phyloP scores from a whole-genome alignment of 371 early-diverging fungal genomes.

The Syncephalastrum contaminatum region DNA sequence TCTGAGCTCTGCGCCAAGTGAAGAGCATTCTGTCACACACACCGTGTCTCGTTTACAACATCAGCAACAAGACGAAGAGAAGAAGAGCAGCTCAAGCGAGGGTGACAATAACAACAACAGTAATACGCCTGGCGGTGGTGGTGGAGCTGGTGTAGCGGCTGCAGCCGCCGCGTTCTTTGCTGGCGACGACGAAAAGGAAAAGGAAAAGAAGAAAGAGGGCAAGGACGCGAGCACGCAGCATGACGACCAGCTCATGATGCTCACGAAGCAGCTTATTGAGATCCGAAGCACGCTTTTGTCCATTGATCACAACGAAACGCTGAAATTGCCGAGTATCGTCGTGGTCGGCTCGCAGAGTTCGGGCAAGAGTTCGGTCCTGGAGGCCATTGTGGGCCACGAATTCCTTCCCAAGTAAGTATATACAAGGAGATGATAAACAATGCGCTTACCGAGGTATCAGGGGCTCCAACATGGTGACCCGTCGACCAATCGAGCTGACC shows the following conservation, averaged over 20 bases:
- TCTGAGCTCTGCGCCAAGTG: conserved; percentile 12
- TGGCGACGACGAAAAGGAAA: conserved; percentile 13
- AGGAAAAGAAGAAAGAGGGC: conserved; percentile 20
- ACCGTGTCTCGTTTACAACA: conserved; percentile 12
- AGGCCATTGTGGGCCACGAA: conserved; percentile 98
- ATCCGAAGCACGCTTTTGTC: conserved; percentile 90
- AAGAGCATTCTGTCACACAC: conserved; percentile 19
- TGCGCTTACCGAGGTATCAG: conserved; percentile 30
- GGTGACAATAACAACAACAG: conserved; percentile 6
- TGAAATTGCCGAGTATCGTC: conserved; percentile 94
- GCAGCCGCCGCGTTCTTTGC: conserved; percentile 24
- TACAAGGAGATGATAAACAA: background rate
- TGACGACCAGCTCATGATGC: conserved; percentile 77
- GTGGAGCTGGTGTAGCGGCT: conserved; percentile 24
- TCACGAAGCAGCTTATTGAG: conserved; percentile 93
- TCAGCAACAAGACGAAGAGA: conserved; percentile 8
- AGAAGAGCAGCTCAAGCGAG: conserved; percentile 2
- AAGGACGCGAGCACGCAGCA: conserved; percentile 24
- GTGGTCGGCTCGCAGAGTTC: conserved; percentile 98
- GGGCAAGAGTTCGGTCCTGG: conserved; percentile 98
- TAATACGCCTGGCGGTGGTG: background rate
- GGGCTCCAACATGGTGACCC: conserved; percentile 98
- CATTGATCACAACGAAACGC: conserved; percentile 71
- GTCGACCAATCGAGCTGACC: conserved; percentile 98
- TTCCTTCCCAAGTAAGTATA: conserved; percentile 93